These are phyloP conservation scores for Coemansia erecta DNA, from an alignment of 192 early-diverging fungal species.

Conservation along the genomic window DNA sequence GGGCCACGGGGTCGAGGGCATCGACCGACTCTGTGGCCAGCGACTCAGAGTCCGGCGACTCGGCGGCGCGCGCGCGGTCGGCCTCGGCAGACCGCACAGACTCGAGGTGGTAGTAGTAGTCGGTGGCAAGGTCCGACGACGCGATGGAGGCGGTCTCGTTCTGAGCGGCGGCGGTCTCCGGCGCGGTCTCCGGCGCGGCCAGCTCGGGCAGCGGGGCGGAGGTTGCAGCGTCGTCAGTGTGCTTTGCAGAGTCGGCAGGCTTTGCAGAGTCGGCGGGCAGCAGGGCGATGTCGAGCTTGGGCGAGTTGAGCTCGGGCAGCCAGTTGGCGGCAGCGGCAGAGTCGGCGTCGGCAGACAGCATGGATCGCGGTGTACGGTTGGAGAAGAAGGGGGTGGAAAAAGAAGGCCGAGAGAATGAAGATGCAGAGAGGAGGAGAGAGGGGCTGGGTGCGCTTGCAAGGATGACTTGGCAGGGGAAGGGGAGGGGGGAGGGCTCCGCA, in stretches of 20 bases:
- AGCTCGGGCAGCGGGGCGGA: not conserved
- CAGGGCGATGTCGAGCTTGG: conserved; percentile 27
- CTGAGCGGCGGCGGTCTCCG: not conserved
- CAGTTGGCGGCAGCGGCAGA: conserved; percentile 16
- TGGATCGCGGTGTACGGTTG: conserved; percentile 1
- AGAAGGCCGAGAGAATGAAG: not conserved
- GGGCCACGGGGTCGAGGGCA: not conserved
- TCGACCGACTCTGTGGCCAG: not conserved
- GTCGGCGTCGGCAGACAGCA: conserved; percentile 25
- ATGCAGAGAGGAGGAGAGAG: not conserved
- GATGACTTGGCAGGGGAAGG: no score
- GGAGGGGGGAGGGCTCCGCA: not conserved
- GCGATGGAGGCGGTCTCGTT: not conserved
- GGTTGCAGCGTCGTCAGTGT: not conserved
- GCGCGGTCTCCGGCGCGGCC: not conserved
- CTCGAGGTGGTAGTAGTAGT: conserved; percentile 9
- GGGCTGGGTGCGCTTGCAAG: not conserved
- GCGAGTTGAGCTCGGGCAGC: conserved; percentile 45
- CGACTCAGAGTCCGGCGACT: no score
- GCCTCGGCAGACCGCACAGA: not conserved
- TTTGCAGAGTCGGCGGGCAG: conserved; percentile 5
- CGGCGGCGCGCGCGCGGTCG: no score
- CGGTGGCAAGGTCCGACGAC: not conserved
- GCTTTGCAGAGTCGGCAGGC: not conserved
- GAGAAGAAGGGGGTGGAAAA: not conserved